Percentiles rank a stretch among this genome's conserved stretches.
Conservation (phyloP, 2,329 filamentous ascomycete species). For the Teratosphaeria nubilosa region DNA sequence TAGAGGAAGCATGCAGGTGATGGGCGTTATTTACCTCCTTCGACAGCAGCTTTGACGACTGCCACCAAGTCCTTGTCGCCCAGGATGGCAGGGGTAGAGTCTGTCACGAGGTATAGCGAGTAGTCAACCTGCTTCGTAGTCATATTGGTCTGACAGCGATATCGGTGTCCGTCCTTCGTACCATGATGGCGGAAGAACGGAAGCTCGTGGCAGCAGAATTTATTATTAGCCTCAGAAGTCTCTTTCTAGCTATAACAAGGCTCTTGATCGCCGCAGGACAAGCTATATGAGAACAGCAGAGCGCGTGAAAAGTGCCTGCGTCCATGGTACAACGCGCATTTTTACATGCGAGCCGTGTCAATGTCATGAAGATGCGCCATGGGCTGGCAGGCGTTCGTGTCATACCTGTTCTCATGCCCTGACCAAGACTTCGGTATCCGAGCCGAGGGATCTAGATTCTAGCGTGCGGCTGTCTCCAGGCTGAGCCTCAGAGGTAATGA, state of each 20-base stretch:
- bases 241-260: not conserved
- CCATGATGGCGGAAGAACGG: not conserved
- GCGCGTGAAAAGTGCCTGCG: no score
- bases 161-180: not conserved
- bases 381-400: no score
- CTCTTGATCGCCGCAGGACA: not conserved
- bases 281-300: no score
- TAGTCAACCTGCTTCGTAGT: slow-evolving; percentile 49
- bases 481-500: not conserved
- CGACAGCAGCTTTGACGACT: slow-evolving; percentile 65
- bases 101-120: slow-evolving; percentile 81
- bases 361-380: no score
- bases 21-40: slow-evolving; percentile 51
- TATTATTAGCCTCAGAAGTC: not conserved
- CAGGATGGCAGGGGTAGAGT: slow-evolving; percentile 79
- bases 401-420: not conserved
- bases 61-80: slow-evolving; percentile 57
- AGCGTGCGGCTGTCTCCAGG: no score
- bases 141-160: slow-evolving; percentile 5
- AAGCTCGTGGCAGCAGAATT: not conserved
- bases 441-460: not conserved
- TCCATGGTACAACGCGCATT: no score
- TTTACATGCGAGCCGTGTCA: no score
- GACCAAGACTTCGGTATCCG: not conserved
- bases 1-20: not conserved